Conservation (phyloP, 163 green algal species). For the Chloromonas sp. region DNA sequence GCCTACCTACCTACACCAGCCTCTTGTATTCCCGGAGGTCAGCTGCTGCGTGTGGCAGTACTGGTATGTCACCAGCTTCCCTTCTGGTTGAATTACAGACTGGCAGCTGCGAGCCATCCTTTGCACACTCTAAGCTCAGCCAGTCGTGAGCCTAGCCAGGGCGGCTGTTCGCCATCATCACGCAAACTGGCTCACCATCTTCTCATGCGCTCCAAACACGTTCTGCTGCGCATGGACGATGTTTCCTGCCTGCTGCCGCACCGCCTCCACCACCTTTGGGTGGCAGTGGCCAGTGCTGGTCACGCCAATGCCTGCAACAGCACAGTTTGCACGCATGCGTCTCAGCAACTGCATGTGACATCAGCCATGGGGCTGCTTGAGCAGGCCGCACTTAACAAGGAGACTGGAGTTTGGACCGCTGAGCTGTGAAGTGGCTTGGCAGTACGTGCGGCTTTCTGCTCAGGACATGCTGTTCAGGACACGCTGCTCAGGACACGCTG, state of each 20-base stretch:
- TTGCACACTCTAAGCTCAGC: too few relatives aligned
- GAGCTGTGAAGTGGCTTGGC: background rate
- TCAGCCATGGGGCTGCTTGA: background rate
- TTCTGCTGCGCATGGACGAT: constrained; percentile 84
- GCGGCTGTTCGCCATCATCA: too few relatives aligned
- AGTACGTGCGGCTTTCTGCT: background rate
- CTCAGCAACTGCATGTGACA: background rate
- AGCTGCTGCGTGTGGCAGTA: background rate
- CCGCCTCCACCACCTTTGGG: constrained; percentile 66
- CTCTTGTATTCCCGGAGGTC: background rate
- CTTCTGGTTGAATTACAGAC: background rate
- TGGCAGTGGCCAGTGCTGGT: constrained; percentile 81
- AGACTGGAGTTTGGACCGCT: background rate
- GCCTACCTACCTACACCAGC: background rate
- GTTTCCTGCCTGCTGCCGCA: constrained; percentile 59
- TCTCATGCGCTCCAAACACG: constrained; percentile 50
- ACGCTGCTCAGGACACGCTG: background rate
- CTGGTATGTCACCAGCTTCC: background rate
- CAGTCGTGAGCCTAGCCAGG: too few relatives aligned
- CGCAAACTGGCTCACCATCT: background rate
- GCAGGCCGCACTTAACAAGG: background rate
- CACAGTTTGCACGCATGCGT: background rate
- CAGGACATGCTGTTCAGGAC: background rate
- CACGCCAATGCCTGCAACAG: constrained; percentile 67
- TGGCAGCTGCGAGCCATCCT: too few relatives aligned